Evolutionary conservation across 2,329 filamentous ascomycete species (phyloP).

Genomic region (Sphaceloma murrayae): DNA sequence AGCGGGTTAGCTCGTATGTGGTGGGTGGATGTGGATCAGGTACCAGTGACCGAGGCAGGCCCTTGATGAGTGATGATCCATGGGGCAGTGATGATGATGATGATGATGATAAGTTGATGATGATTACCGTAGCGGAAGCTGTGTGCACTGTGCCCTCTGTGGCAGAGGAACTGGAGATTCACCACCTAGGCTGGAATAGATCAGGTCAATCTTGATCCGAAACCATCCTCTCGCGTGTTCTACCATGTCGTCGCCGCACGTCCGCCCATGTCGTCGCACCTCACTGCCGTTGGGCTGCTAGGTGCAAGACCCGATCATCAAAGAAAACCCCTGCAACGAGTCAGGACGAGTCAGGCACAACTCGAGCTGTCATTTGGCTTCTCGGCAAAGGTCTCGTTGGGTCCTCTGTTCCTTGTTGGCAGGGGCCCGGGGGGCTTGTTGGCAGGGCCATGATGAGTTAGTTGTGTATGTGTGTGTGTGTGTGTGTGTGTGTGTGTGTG

Average conservation of each 20-base stretch:
- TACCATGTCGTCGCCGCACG: not conserved
- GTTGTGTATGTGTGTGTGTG: not conserved
- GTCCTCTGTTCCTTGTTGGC: no score
- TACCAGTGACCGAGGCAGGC: constrained; percentile 4
- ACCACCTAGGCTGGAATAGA: not conserved
- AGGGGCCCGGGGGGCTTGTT: no score
- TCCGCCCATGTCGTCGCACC: no score
- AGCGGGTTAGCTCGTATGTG: not conserved
- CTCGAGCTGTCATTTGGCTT: no score
- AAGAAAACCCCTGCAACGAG: not conserved
- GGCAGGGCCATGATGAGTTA: no score
- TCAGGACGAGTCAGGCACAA: not conserved
- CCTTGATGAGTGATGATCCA: not conserved
- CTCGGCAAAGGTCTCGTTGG: not conserved
- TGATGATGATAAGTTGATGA: no score
- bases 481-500: not conserved
- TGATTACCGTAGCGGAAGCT: no score
- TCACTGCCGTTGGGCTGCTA: no score
- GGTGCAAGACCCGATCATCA: not conserved
- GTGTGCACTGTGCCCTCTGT: no score
- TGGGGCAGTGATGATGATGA: no score
- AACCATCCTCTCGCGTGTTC: not conserved
- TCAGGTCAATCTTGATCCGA: not conserved
- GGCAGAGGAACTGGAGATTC: not conserved
- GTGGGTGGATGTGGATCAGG: not conserved